Percentiles rank a stretch among this genome's conserved stretches.
phyloP scores from a whole-genome alignment of 2,329 filamentous ascomycete genomes.

The Ophiocordyceps polyrhachis-furcata region DNA sequence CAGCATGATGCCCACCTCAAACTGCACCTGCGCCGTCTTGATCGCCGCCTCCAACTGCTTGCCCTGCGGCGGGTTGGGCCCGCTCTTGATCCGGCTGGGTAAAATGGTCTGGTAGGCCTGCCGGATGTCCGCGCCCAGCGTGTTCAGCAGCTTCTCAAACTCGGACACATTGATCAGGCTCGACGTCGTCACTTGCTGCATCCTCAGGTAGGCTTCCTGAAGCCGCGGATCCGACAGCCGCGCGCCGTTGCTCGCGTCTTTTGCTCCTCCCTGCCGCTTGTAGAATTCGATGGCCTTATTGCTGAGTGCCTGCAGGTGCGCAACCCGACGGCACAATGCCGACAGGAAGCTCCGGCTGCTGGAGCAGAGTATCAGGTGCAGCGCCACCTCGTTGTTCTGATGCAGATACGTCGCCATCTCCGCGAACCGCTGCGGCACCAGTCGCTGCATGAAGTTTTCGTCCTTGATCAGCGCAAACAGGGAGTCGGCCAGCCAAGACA shows the following conservation, averaged over 20 bases:
- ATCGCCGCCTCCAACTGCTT: slow-evolving; percentile 24
- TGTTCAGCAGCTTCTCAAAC: slow-evolving; percentile 41
- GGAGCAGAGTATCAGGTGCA: slow-evolving; percentile 52
- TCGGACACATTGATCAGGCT: slow-evolving; percentile 39
- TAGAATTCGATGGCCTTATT: slow-evolving; percentile 31
- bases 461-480: slow-evolving; percentile 38
- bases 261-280: slow-evolving; percentile 22
- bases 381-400: slow-evolving; percentile 34
- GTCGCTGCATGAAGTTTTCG: slow-evolving; percentile 27
- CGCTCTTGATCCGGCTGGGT: slow-evolving; percentile 25
- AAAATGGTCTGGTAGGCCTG: slow-evolving; percentile 28
- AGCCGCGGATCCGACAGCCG: slow-evolving; percentile 31
- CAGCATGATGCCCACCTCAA: slow-evolving; percentile 34
- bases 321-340: slow-evolving; percentile 45
- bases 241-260: slow-evolving; percentile 18
- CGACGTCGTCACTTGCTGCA: slow-evolving; percentile 30
- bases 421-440: slow-evolving; percentile 25
- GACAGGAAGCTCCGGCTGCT: slow-evolving; percentile 55
- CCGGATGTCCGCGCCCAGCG: slow-evolving; percentile 29
- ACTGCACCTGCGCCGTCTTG: slow-evolving; percentile 27
- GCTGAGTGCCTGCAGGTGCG: slow-evolving; percentile 33
- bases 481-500: slow-evolving; percentile 41
- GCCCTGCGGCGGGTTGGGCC: slow-evolving; percentile 23
- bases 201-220: slow-evolving; percentile 34
- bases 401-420: slow-evolving; percentile 34